Evolutionary conservation across 805 yeast species (phyloP), one percentile per base, ranked within the genome.

Genomic region (Sporopachydermia lactativora): DNA sequence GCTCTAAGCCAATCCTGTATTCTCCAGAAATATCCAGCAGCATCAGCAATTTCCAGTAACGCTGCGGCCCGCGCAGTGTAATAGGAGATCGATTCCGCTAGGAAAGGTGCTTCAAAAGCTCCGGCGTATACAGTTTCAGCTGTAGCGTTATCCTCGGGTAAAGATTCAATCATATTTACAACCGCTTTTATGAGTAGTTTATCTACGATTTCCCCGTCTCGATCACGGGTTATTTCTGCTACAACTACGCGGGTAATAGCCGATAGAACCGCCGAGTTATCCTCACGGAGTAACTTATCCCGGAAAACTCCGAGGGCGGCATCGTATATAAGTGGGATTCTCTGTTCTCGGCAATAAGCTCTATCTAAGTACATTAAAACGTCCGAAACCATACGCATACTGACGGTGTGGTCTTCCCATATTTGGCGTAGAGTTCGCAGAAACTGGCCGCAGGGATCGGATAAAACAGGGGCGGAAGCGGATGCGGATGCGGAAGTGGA

Each of bases 321-420:
- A 52, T 86, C 95, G 52, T 77, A 79, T 2, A 80, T 66, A 43
- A 77, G 61, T 3, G 81, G 74, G 39, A 74, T 60, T 49, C 73
- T 77, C 19, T 59, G 57, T 47, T 80, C 88, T 47, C 74, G 77
- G 18, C 86, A 81, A 49, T 81, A 85, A 0, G 83, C 95, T 36
- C 94, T 69, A 53, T 86, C 94, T 53, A 88, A 58, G 52, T 86
- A 86, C 81, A 86, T 78, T 53, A 84, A 61, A 3, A 86, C 82
- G 55, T 88, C 95, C 49, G 88, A 72, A 36, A 84, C 71, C 69
- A 83, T 74, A 46, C 82, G 68, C 78, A 83, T 81, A 39, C 80
- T 68, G 34, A 76, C 66, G 34, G 77, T 56, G 53, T 81, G 89
- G 38, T 77, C 83, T 31, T 72, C 67, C 95, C 95, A 86, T 42